Evolutionary conservation across 2,329 filamentous ascomycete species (phyloP), one percentile per base, ranked within the genome.

Genomic region (Colletotrichum tamarilloi): DNA sequence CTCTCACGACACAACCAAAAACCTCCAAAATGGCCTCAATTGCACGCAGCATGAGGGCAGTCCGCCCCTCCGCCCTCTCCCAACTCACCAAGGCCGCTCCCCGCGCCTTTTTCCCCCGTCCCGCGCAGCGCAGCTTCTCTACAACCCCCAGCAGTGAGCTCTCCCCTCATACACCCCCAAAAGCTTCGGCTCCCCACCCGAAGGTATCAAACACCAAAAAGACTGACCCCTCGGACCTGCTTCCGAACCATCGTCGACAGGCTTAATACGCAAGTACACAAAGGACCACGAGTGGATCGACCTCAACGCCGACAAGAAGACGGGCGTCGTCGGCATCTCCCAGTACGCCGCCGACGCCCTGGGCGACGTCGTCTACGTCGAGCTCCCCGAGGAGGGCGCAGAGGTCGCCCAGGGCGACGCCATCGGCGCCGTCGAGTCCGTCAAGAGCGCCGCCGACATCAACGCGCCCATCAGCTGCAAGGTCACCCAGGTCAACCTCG

Each of bases 261-360:
- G 85, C 79, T 86, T 88, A 68, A 86, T 90, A 76, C 96, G 97
- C 86, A 94, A 92, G 83, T 99, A 97, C 88, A 98, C 97, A 76
- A 93, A 95, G 83, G 96, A 98, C 82, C 97, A 99, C 88, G 97
- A 99, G 87, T 99, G 97, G 97, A 92, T 99, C 82, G 95, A 98
- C 84, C 87, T 98, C 74, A 92, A 92, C 69, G 91, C 91, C 64
- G 94, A 97, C 85, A 92, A 93, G 82, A 96, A 94, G 84, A 93
- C 92, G 62, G 95, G 94, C 87, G 90, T 89, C 64, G 87, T 92
- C 77, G 97, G 97, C 74, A 97, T 99, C 83, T 97, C 95, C 69
- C 88, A 92, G 78, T 98, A 97, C 88, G 97, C 97, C 24, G 94
- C 97, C 77, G 91, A 97, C 79, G 92, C 94, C 77, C 93, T 99